Evolutionary conservation across 108 stramenopile genomes (phyloP), one percentile per base, ranked within the genome.

Genomic region (Aurantiochytrium sp.): DNA sequence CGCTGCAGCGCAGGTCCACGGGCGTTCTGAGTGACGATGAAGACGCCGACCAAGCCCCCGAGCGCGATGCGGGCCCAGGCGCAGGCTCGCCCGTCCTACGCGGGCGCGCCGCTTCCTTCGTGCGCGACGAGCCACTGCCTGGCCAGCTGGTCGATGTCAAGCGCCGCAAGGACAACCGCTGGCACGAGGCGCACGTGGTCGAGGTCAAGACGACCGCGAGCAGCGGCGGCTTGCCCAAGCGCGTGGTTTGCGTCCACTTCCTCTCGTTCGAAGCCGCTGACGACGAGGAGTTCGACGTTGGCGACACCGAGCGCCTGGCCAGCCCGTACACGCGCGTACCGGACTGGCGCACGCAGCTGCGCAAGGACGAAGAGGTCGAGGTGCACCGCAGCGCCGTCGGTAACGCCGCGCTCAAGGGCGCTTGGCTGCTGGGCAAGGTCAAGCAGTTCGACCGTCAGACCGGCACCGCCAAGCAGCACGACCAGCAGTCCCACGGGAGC

Each of bases 331-430:
- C 73, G 8, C 73, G 73, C 6, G 73, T 81, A 6, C 73, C 73
- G 45, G 73, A 81, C 73, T 81, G 73, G 73, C 73, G 73, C 39
- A 81, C 73, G n/a, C 73, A 81, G 73, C 24, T 81, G 30, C 39
- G 73, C 12, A 81, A 81, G 45, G 73, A 81, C 45, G 73, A 81
- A 24, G 73, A 81, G 30, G 24, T 81, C 19, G 73, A 81, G 32
- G 45, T 81, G 39, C 39, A 81, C 73, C 39, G 45, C 12, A 42
- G 24, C 24, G 36, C 24, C 30, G 42, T 81, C 24, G 15, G 19
- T 6, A 6, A 24, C 6, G 24, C 42, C 39, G 6, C 45, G 17
- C 32, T 65, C 15, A 34, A 27, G 73, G 73, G 73, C 36, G 12
- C n/a, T 19, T 81, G 73, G 73, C 39, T 81, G 42, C 27, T 48